Evolutionary conservation across 2,329 filamentous ascomycete genomes (phyloP), one percentile per base, ranked within the genome.

Genomic region (Dactylellina parvicollis): DNA sequence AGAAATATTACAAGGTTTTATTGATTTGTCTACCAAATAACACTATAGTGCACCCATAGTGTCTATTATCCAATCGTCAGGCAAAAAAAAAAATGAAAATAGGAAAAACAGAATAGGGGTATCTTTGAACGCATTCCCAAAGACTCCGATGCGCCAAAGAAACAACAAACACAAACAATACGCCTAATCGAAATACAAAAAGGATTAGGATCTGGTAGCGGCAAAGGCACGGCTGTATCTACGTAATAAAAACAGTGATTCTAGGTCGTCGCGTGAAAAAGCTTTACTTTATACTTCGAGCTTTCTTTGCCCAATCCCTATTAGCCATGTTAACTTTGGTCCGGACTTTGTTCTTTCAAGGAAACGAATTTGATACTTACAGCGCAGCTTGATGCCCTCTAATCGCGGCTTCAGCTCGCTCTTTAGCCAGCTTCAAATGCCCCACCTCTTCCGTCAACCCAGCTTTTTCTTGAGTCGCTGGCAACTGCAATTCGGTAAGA

Each of bases 301-400:
- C 24, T 36, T 34, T 61, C n/a, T 5, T 61, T 28, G 56, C 56
- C 56, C 56, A 61, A 14, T 61, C 18, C 40, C 56, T 61, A 36
- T 9, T 7, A 26, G 12, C 9, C 20, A 14, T 20, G 40, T 56
- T 42, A 56, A 20, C 20, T n/a, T 7, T 9, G n/a, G 24, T 38
- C 2, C 20, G 12, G 32, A n/a, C n/a, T n/a, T n/a, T n/a, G n/a
- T n/a, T n/a, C 18, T 18, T 5, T 22, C 12, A 56, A 24, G 32
- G 20, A 20, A 10, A 42, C n/a, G 26, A 18, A n/a, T 34, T 2
- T 4, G 8, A 44, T 20, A 72, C 67, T 60, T 65, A 72, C 67
- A 65, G n/a, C 1, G 60, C 67, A 38, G 67, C 67, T 28, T 60
- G 54, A 16, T 62, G 61, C 5, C 67, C 67, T 14, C 67, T 60